A percentile compares a stretch with the other conserved stretches of the same genome.
Conservation (phyloP, 2,329 filamentous ascomycete species). For the Phialemonium atrogriseum region DNA sequence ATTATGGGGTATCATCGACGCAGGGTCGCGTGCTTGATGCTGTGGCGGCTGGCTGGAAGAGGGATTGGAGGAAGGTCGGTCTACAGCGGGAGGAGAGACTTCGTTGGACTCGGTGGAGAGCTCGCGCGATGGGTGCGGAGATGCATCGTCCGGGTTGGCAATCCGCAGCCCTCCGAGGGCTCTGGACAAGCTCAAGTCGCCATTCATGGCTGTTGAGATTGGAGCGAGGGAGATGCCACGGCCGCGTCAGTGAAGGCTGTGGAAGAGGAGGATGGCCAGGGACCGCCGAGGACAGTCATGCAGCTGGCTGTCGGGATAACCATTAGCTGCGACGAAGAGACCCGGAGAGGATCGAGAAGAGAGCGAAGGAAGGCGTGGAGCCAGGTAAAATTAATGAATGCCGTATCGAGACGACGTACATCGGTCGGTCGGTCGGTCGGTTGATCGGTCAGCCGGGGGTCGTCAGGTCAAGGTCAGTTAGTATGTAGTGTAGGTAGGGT, state of each 20-base stretch:
- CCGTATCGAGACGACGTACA: background rate
- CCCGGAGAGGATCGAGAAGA: background rate
- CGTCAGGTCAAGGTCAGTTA: background rate
- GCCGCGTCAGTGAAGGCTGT: conserved; percentile 5
- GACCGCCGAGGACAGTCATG: conserved; percentile 3
- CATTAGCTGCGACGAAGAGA: conserved; percentile 1
- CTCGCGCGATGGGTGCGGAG: conserved; percentile 23
- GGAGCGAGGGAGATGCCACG: conserved; percentile 3
- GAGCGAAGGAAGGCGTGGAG: no score
- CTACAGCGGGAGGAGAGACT: no score
- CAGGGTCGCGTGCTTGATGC: no score
- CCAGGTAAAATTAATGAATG: no score
- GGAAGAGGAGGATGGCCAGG: conserved; percentile 3
- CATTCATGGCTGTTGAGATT: conserved; percentile 58
- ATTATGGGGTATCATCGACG: no score
- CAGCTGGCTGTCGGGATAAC: conserved; percentile 1
- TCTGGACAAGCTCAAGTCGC: conserved; percentile 85
- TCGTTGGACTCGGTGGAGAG: conserved; percentile 11
- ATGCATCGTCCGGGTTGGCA: conserved; percentile 82
- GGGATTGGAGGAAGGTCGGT: no score
- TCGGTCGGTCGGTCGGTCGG: conserved; percentile 1
- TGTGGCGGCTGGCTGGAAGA: no score
- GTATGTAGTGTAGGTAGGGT: no score
- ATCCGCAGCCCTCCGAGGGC: conserved; percentile 91
- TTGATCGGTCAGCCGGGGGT: background rate